phyloP scores from a whole-genome alignment of 345 rosid species.

The Viola odorata region DNA sequence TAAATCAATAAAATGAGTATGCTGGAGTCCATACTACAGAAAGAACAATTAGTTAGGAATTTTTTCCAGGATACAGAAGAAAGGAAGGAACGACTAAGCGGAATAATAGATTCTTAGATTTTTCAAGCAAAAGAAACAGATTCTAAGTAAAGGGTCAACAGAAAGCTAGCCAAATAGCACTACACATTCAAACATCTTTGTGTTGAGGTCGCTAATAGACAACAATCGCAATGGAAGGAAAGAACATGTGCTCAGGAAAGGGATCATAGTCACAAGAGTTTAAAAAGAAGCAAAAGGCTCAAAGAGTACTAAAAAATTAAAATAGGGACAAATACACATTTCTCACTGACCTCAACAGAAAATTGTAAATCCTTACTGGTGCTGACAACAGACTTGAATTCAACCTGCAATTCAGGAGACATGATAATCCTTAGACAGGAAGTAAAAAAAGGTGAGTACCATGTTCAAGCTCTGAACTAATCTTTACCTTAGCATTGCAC shows the following conservation, averaged over 20 bases:
- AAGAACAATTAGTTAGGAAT: neutral
- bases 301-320: neutral
- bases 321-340: neutral
- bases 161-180: no score
- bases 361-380: constrained; percentile 89
- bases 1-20: constrained; percentile 10
- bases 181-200: no score
- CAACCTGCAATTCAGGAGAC: constrained; percentile 49
- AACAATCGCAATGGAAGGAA: neutral
- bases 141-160: no score
- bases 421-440: constrained; percentile 9
- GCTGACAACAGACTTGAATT: constrained; percentile 73
- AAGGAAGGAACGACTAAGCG: neutral
- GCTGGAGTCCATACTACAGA: no score
- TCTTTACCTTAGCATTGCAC: constrained; percentile 77
- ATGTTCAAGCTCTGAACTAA: constrained; percentile 1
- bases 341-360: constrained; percentile 79
- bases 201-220: no score
- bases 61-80: neutral
- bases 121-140: no score
- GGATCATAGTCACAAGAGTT: neutral
- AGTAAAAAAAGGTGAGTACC: constrained; percentile 1
- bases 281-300: neutral
- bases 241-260: neutral
- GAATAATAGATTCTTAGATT: neutral